These are phyloP conservation scores for Cyclanthera cordifolia DNA, from an alignment of 306 rosid species.

Conservation along the genomic window DNA sequence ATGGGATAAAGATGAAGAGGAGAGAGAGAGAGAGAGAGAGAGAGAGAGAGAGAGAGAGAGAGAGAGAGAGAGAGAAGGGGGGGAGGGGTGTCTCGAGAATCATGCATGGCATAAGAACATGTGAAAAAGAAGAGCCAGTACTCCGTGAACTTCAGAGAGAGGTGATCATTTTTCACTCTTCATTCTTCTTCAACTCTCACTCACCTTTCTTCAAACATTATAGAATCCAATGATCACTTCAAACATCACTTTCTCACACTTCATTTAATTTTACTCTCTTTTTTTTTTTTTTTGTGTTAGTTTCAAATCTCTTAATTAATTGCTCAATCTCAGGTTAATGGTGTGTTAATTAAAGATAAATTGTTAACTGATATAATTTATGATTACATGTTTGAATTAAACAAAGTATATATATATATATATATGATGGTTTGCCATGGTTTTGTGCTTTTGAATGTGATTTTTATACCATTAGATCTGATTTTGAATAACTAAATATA, in stretches of 20 bases:
- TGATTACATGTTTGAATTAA: too few relatives aligned
- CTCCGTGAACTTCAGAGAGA: conserved; percentile 60
- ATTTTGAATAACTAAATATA: too few relatives aligned
- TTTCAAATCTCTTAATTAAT: neutral
- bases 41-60: too few relatives aligned
- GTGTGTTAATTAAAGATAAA: too few relatives aligned
- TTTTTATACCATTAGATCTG: too few relatives aligned
- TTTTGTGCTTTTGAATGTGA: too few relatives aligned
- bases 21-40: too few relatives aligned
- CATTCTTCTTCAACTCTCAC: conserved; percentile 4
- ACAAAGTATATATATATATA: too few relatives aligned
- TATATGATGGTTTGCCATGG: too few relatives aligned
- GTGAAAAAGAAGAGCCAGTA: conserved; percentile 61
- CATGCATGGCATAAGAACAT: conserved; percentile 63
- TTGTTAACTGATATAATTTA: too few relatives aligned
- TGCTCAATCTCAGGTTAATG: neutral
- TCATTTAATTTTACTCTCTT: neutral
- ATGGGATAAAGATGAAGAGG: conserved; percentile 38
- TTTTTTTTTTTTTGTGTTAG: neutral
- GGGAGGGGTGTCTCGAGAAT: conserved; percentile 84
- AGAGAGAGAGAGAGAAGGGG: too few relatives aligned
- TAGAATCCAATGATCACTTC: neutral
- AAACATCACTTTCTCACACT: conserved; percentile 3
- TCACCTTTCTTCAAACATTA: neutral
- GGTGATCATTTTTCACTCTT: conserved; percentile 50